Evolutionary conservation across 768 basidiomycete species (phyloP), one percentile per base, ranked within the genome.

Genomic region (Lactarius hengduanensis): DNA sequence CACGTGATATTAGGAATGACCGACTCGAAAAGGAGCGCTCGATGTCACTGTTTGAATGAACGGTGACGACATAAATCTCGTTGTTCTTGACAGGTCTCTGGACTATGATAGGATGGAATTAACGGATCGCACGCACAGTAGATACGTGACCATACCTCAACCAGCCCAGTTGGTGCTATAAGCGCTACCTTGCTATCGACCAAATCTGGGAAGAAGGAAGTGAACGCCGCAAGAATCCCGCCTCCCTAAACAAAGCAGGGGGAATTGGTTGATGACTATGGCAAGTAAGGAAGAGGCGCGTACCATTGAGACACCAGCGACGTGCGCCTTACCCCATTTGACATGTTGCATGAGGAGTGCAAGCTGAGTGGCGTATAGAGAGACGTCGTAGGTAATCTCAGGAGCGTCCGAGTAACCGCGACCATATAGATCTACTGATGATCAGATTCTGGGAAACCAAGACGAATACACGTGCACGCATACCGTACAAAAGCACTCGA

Each of bases 401-500:
- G 91, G 91, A 1, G 91, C 90, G 63, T 90, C 91, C 1, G 90
- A 91, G 76, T 92, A 94, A 5, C 91, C 91, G 45, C 91, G 83
- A 15, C 91, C 92, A 66, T 91, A 92, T 22, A 92, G 79, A 77
- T 94, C 91, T 91, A 66, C 18, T 26, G 34, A 50, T 16, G 6
- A 20, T 61, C 57, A 40, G 5, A 11, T 55, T 50, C 41, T 47
- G 18, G 26, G 30, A 61, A 45, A 15, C 22, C 38, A 56, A 18
- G 40, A 54, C 22, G 32, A 58, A 55, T 28, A 30, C 26, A 58
- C 43, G 22, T 55, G 62, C 22, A 43, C 1, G 40, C 78, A 28
- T 50, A 90, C 90, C 90, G 69, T 91, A 94, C 8, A 91, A 79
- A 30, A 94, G 80, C 57, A 93, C 86, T 63, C 88, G 88, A 77